Evolutionary conservation across 2,329 filamentous ascomycete species (phyloP), one percentile per base, ranked within the genome.

Genomic region (Septoria linicola): DNA sequence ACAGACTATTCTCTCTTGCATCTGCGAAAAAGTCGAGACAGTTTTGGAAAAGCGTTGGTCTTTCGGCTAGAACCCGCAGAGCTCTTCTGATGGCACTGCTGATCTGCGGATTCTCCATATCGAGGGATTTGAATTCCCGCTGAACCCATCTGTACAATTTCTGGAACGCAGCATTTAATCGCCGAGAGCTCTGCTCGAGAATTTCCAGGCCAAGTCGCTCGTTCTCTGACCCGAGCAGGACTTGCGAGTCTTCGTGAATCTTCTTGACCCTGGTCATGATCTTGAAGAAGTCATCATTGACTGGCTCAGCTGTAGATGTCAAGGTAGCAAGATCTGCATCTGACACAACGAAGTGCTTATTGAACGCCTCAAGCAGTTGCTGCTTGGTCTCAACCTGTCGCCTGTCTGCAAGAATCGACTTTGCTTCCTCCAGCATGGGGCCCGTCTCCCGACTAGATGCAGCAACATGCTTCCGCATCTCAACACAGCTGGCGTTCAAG

Each of bases 101-200:
- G 68, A 97, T 91, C 63, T 95, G 91, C 0, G 91, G 91, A 60
- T 95, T 96, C 65, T 99, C 93, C 7, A 97, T 79, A 67, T 97
- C 95, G 43, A 97, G 73, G 0, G 85, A 85, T 68, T 91, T 95
- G 72, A 99, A 95, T 63, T 96, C 90, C 53, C 87, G 84, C 67
- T 96, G 91, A 16, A 95, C 84, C 92, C 92, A 99, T 62, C 89
- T 84, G 71, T 95, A 96, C 2, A 99, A 79, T 67, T 96, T 99
- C 67, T 99, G 92, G 62, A 93, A 99, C 4, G 89, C 92, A 13
- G 85, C 79, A 64, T 96, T 93, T 42, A 99, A 79, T 55, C 89
- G 83, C 53, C 89, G 89, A 0, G 90, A 91, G 49, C 85, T 92
- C 68, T 92, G 83, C 57, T 96, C 92, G 79, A 97, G 91, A 41